phyloP scores from a whole-genome alignment of 352 stramenopile species.

The Nothophytophthora sp. region DNA sequence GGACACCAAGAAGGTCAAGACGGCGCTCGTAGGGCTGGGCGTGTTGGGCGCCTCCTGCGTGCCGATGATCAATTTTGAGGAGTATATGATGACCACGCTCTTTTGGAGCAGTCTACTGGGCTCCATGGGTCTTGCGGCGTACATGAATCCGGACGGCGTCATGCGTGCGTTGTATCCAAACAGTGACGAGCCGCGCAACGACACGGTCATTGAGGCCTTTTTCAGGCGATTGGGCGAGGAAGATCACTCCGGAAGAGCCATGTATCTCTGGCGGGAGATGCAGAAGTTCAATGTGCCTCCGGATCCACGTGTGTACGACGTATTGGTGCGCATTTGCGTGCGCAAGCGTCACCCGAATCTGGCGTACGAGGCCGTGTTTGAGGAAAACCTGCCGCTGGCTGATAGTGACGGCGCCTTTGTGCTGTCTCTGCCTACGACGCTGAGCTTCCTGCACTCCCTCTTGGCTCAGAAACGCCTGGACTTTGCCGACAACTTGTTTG shows the following conservation, averaged over 20 bases:
- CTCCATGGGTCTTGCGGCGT: slow-evolving; percentile 81
- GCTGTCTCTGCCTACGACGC: slow-evolving; percentile 53
- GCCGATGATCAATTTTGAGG: slow-evolving; percentile 74
- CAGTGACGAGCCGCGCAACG: slow-evolving; percentile 61
- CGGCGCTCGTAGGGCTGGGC: slow-evolving; percentile 55
- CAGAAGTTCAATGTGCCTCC: slow-evolving; percentile 65
- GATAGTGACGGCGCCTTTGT: slow-evolving; percentile 66
- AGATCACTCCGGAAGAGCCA: slow-evolving; percentile 78
- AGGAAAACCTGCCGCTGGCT: slow-evolving; percentile 55
- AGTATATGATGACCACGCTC: slow-evolving; percentile 72
- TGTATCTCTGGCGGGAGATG: slow-evolving; percentile 89
- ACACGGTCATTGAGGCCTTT: slow-evolving; percentile 78
- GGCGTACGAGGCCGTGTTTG: slow-evolving; percentile 69
- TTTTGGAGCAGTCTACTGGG: slow-evolving; percentile 76
- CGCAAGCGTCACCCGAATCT: slow-evolving; percentile 85
- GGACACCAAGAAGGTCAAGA: slow-evolving; percentile 71
- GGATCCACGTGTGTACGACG: slow-evolving; percentile 75
- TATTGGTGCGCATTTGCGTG: slow-evolving; percentile 81
- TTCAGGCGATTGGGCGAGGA: slow-evolving; percentile 84
- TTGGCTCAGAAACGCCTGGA: slow-evolving; percentile 58
- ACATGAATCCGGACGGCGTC: slow-evolving; percentile 86
- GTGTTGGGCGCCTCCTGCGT: slow-evolving; percentile 55
- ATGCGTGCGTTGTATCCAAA: slow-evolving; percentile 82
- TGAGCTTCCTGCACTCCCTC: slow-evolving; percentile 73
- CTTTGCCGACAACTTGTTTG: slow-evolving; percentile 73